phyloP scores from a whole-genome alignment of 192 early-diverging fungal species.

The Kickxella alabastrina region DNA sequence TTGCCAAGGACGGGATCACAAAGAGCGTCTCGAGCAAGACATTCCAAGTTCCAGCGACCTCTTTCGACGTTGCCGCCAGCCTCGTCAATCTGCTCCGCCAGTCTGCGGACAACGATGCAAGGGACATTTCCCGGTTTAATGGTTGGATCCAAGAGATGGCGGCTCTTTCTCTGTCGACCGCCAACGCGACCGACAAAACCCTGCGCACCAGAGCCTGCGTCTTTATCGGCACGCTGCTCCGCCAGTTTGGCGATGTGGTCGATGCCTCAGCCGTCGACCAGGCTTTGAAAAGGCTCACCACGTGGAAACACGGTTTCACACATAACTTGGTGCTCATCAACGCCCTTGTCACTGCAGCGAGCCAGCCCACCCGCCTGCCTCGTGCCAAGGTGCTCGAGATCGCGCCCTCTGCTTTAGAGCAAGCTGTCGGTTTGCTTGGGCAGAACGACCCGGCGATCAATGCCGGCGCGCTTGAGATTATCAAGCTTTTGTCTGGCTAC shows the following conservation, averaged over 20 bases:
- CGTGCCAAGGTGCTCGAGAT: constrained; percentile 5
- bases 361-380: constrained; percentile 17
- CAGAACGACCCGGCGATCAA: constrained; percentile 4
- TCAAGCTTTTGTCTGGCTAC: constrained; percentile 27
- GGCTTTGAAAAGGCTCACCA: constrained; percentile 4
- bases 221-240: constrained; percentile 16
- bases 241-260: constrained; percentile 27
- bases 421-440: constrained; percentile 9
- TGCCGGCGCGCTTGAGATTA: constrained; percentile 14
- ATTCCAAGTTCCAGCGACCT: constrained; percentile 21
- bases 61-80: constrained; percentile 10
- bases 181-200: constrained; percentile 10
- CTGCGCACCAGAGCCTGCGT: constrained; percentile 10
- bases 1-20: constrained; percentile 13
- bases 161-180: background rate
- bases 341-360: constrained; percentile 14
- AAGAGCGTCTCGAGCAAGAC: constrained; percentile 21
- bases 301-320: constrained; percentile 8
- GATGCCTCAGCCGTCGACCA: constrained; percentile 1
- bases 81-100: constrained; percentile 18
- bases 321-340: constrained; percentile 7
- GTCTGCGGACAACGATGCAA: constrained; percentile 4
- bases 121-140: constrained; percentile 13
- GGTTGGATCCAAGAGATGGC: constrained; percentile 22
- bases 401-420: constrained; percentile 8